Conservation (phyloP, 257 asterid genomes). For the Solanum chilense region DNA sequence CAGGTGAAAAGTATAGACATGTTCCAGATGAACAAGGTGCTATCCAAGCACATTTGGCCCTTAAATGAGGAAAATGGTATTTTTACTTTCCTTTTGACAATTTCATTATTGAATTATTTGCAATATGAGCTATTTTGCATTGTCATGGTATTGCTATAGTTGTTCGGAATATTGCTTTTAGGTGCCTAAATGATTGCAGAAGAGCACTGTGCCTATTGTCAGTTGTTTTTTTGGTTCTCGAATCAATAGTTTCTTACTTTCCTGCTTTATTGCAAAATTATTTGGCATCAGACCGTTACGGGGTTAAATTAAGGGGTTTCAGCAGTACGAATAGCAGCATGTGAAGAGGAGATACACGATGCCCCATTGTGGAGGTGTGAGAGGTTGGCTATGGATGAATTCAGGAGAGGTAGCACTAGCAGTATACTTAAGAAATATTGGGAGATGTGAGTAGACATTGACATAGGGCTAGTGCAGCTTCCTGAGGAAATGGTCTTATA, state of each 20-base stretch:
- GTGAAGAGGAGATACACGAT: not conserved
- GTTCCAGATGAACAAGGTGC: slow-evolving; percentile 34
- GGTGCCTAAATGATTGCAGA: not conserved
- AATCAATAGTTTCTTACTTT: not conserved
- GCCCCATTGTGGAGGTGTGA: not conserved
- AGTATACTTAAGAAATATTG: not conserved
- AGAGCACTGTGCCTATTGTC: not conserved
- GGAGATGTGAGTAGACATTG: not conserved
- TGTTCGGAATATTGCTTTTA: not conserved
- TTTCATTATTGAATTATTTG: not conserved
- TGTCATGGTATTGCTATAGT: not conserved
- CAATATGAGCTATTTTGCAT: not conserved
- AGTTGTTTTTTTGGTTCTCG: not conserved
- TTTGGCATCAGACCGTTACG: not conserved
- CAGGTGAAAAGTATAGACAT: slow-evolving; percentile 25
- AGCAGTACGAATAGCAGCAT: not conserved
- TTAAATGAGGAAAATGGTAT: slow-evolving; percentile 18
- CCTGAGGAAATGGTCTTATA: not conserved
- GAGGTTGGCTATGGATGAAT: not conserved
- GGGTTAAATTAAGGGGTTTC: not conserved
- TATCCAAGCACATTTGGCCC: slow-evolving; percentile 42
- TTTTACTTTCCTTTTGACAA: not conserved
- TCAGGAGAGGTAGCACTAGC: not conserved
- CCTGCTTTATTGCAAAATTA: not conserved
- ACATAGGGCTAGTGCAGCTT: not conserved